Conservation (phyloP, 2,329 filamentous ascomycete species). For the Alternaria sp. region DNA sequence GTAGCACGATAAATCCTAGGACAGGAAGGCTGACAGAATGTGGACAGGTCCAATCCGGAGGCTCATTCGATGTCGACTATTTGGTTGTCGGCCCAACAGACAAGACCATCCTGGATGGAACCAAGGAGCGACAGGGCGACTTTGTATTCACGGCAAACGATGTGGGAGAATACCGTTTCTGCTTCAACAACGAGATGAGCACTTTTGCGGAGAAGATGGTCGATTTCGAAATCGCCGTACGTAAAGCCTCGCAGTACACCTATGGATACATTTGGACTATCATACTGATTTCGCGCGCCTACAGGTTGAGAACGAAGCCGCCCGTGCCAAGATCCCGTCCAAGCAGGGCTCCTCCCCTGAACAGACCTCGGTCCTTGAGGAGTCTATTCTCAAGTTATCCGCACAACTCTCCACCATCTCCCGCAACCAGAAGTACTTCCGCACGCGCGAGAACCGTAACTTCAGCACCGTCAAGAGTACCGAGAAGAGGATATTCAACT, state of each 20-base stretch:
- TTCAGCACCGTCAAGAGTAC: slow-evolving; percentile 98
- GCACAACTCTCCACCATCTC: slow-evolving; percentile 93
- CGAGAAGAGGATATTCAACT: slow-evolving; percentile 95
- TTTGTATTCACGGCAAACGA: slow-evolving; percentile 96
- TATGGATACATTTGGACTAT: background rate
- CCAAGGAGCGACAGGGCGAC: slow-evolving; percentile 94
- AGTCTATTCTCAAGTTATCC: slow-evolving; percentile 94
- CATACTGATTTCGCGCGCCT: slow-evolving; percentile 7
- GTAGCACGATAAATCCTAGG: background rate
- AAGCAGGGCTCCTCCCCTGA: slow-evolving; percentile 90
- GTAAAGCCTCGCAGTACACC: slow-evolving; percentile 41
- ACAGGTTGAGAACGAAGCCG: slow-evolving; percentile 91
- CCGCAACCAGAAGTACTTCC: slow-evolving; percentile 99
- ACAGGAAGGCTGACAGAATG: slow-evolving; percentile 3
- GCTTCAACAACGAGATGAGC: slow-evolving; percentile 98
- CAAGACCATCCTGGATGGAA: slow-evolving; percentile 82
- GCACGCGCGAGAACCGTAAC: slow-evolving; percentile 97
- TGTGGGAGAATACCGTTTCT: slow-evolving; percentile 91
- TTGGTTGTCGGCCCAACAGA: slow-evolving; percentile 81
- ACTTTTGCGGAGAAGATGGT: slow-evolving; percentile 98
- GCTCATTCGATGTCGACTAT: slow-evolving; percentile 97
- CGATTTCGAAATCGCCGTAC: slow-evolving; percentile 94
- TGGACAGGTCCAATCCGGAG: slow-evolving; percentile 90
- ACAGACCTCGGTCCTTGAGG: slow-evolving; percentile 87
- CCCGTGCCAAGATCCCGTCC: slow-evolving; percentile 78